phyloP scores from a whole-genome alignment of 768 basidiomycete genomes.

The Termitomyces eurrhizus region DNA sequence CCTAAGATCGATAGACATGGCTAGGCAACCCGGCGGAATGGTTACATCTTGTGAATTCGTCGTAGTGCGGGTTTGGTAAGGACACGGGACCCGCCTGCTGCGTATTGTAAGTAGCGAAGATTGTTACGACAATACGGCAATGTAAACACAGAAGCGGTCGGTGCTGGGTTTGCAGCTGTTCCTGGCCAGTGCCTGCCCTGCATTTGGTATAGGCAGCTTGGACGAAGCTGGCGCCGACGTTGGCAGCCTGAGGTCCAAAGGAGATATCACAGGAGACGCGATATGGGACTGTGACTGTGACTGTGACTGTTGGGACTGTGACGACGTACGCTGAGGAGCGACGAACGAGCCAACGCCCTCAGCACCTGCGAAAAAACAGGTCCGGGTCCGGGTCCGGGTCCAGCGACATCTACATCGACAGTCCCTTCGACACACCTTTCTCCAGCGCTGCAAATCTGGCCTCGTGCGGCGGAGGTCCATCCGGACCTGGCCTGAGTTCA shows the following conservation, averaged over 20 bases:
- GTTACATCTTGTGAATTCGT: conserved; percentile 96
- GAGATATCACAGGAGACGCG: conserved; percentile 56
- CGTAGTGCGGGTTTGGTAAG: conserved; percentile 94
- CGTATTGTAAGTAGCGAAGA: conserved; percentile 92
- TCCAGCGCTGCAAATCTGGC: conserved; percentile 58
- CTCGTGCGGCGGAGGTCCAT: conserved; percentile 22
- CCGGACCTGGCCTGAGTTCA: conserved; percentile 65
- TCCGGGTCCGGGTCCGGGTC: conserved; percentile 33
- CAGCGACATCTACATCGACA: conserved; percentile 58
- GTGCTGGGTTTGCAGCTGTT: background rate
- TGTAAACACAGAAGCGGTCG: conserved; percentile 71
- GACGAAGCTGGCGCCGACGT: conserved; percentile 68
- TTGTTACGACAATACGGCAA: conserved; percentile 92
- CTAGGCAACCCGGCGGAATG: background rate
- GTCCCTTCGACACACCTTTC: conserved; percentile 53
- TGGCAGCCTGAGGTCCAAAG: conserved; percentile 50
- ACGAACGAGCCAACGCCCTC: conserved; percentile 19
- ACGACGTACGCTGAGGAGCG: conserved; percentile 31
- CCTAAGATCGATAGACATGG: conserved; percentile 41
- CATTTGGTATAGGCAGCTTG: conserved; percentile 47
- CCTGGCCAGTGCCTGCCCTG: conserved; percentile 22
- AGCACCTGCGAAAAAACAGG: conserved; percentile 7
- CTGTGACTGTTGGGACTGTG: conserved; percentile 17
- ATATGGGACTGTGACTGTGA: conserved; percentile 17
- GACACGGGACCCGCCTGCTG: conserved; percentile 90